phyloP scores from a whole-genome alignment of 2,329 filamentous ascomycete species.

The Phyllosticta ampelicida region DNA sequence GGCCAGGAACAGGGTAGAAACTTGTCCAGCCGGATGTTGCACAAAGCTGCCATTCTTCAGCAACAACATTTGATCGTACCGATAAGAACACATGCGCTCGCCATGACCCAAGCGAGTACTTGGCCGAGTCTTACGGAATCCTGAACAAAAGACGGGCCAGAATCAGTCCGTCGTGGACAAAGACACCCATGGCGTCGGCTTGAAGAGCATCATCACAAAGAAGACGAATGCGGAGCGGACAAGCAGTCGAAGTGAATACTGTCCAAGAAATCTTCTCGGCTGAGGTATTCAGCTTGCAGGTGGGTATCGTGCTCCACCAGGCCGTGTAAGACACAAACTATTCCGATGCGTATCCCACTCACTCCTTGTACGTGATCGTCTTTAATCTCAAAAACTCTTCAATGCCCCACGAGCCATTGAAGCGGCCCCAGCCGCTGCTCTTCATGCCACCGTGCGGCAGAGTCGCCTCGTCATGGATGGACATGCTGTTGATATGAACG shows the following conservation, averaged over 20 bases:
- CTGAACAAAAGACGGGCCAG: not conserved
- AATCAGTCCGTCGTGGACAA: not conserved
- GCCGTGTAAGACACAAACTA: not conserved
- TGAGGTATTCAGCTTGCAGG: not conserved
- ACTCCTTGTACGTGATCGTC: conserved; percentile 31
- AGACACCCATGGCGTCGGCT: not conserved
- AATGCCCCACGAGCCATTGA: conserved; percentile 35
- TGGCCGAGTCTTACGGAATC: not conserved
- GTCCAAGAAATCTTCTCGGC: not conserved
- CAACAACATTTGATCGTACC: not conserved
- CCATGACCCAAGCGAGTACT: not conserved
- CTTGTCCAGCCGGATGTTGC: not conserved
- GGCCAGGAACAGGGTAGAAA: not conserved
- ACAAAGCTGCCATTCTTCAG: not conserved
- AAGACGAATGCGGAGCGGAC: not conserved
- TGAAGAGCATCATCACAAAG: not conserved
- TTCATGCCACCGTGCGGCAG: conserved; percentile 42
- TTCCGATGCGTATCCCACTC: not conserved
- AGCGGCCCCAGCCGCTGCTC: conserved; percentile 39
- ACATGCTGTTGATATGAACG: conserved; percentile 43
- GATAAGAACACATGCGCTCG: not conserved
- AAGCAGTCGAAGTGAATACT: not conserved
- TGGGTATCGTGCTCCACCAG: no score
- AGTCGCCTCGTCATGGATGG: conserved; percentile 37
- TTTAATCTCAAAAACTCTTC: conserved; percentile 37